Conservation (phyloP, 2,329 filamentous ascomycete genomes). For the Nannizzia gypsea region DNA sequence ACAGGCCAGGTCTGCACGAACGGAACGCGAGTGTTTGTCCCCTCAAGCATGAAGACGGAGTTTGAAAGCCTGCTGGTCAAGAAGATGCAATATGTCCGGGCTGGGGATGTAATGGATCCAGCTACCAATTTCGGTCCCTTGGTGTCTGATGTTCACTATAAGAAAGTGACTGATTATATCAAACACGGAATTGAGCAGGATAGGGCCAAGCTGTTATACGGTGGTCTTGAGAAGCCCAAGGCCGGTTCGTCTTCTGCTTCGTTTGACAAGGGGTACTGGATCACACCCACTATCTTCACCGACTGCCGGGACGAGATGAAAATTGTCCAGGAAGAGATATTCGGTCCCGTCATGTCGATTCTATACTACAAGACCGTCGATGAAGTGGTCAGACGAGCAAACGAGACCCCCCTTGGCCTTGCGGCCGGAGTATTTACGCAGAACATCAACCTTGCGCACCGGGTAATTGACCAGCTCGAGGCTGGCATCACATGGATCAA, state of each 20-base stretch:
- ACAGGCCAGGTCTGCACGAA: slow-evolving; percentile 90
- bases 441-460: slow-evolving; percentile 61
- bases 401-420: slow-evolving; percentile 64
- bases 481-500: slow-evolving; percentile 89
- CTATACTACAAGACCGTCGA: slow-evolving; percentile 60
- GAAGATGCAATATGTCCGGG: slow-evolving; percentile 57
- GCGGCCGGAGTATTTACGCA: slow-evolving; percentile 74
- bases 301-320: slow-evolving; percentile 74
- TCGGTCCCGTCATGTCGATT: slow-evolving; percentile 76
- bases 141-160: slow-evolving; percentile 59
- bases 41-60: slow-evolving; percentile 47
- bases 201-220: slow-evolving; percentile 60
- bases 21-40: slow-evolving; percentile 78
- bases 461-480: slow-evolving; percentile 57
- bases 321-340: slow-evolving; percentile 73
- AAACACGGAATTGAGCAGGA: slow-evolving; percentile 61
- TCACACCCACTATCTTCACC: slow-evolving; percentile 72
- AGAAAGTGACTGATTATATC: slow-evolving; percentile 71
- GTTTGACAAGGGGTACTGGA: slow-evolving; percentile 61
- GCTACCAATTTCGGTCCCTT: slow-evolving; percentile 75
- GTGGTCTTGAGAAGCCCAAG: slow-evolving; percentile 44
- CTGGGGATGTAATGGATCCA: slow-evolving; percentile 60
- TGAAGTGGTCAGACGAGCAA: slow-evolving; percentile 60
- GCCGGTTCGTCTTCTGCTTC: slow-evolving; percentile 33
- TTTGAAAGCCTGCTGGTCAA: slow-evolving; percentile 60